Percentiles rank a stretch among this genome's conserved stretches.
Conservation (phyloP, 2,329 filamentous ascomycete species). For the Phaeosphaeriaceae sp. region DNA sequence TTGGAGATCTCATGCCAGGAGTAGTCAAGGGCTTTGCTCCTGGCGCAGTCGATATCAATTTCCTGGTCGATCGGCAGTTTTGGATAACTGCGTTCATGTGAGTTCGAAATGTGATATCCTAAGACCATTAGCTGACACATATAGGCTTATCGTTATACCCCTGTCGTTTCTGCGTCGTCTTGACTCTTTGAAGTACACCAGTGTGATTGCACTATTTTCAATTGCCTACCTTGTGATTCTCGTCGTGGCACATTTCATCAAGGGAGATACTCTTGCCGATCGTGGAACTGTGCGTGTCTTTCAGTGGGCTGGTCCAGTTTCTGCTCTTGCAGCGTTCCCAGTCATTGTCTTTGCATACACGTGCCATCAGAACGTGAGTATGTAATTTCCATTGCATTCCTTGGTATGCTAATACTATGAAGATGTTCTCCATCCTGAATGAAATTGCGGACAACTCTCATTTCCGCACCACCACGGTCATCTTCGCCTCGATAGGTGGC, state of each 20-base stretch:
- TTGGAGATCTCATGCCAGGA: slow-evolving; percentile 96
- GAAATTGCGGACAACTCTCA: slow-evolving; percentile 89
- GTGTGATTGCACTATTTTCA: slow-evolving; percentile 85
- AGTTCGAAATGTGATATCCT: slow-evolving; percentile 21
- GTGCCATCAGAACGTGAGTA: slow-evolving; percentile 90
- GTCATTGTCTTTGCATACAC: slow-evolving; percentile 99
- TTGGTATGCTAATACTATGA: slow-evolving; percentile 11
- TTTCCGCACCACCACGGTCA: slow-evolving; percentile 77
- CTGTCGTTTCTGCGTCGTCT: slow-evolving; percentile 89
- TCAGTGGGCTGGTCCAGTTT: slow-evolving; percentile 78
- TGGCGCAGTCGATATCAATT: slow-evolving; percentile 68
- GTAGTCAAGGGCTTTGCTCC: slow-evolving; percentile 83
- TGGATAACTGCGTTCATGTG: slow-evolving; percentile 98
- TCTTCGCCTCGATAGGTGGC: slow-evolving; percentile 83
- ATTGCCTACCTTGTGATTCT: slow-evolving; percentile 94
- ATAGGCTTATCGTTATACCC: slow-evolving; percentile 87
- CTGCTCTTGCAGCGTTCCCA: slow-evolving; percentile 83
- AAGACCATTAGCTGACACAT: slow-evolving; percentile 14
- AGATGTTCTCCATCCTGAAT: slow-evolving; percentile 99
- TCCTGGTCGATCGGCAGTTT: slow-evolving; percentile 88
- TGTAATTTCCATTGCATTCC: background rate
- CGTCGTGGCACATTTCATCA: slow-evolving; percentile 89
- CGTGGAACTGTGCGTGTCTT: slow-evolving; percentile 78
- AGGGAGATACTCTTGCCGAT: slow-evolving; percentile 75
- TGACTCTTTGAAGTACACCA: slow-evolving; percentile 97